Percentiles rank a stretch among this genome's conserved stretches.
Conservation (phyloP, 352 stramenopile genomes). For the Albugo laibachii region DNA sequence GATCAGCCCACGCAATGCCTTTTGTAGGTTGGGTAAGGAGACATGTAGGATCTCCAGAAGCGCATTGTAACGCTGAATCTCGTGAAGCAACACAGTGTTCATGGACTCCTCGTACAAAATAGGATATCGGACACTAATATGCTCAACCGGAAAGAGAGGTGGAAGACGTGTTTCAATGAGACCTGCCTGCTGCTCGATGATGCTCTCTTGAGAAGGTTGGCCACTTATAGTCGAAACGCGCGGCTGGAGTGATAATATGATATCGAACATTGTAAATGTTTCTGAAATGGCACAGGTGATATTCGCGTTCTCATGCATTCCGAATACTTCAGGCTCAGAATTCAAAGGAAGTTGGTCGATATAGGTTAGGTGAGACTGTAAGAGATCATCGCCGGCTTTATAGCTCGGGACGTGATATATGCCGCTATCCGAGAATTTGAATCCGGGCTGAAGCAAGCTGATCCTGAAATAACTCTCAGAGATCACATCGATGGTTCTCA, state of each 20-base stretch:
- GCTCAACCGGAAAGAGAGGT: slow-evolving; percentile 49
- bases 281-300: slow-evolving; percentile 86
- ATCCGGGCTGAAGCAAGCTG: slow-evolving; percentile 50
- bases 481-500: slow-evolving; percentile 80
- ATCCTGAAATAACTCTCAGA: slow-evolving; percentile 79
- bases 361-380: slow-evolving; percentile 81
- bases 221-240: slow-evolving; percentile 37
- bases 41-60: slow-evolving; percentile 42
- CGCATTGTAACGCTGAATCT: slow-evolving; percentile 72
- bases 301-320: slow-evolving; percentile 89
- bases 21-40: slow-evolving; percentile 46
- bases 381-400: slow-evolving; percentile 41
- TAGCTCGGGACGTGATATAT: slow-evolving; percentile 74
- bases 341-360: slow-evolving; percentile 85
- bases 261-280: slow-evolving; percentile 76
- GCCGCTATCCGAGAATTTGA: slow-evolving; percentile 61
- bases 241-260: slow-evolving; percentile 53
- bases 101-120: slow-evolving; percentile 87
- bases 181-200: slow-evolving; percentile 51
- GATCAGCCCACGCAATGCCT: slow-evolving; percentile 50
- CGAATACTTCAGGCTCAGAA: slow-evolving; percentile 83
- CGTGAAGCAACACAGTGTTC: slow-evolving; percentile 87
- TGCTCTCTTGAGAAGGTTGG: slow-evolving; percentile 44
- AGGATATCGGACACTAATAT: slow-evolving; percentile 67
- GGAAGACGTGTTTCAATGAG: slow-evolving; percentile 47